Evolutionary conservation across 345 rosid species (phyloP).

Genomic region (Luvunga scandens): DNA sequence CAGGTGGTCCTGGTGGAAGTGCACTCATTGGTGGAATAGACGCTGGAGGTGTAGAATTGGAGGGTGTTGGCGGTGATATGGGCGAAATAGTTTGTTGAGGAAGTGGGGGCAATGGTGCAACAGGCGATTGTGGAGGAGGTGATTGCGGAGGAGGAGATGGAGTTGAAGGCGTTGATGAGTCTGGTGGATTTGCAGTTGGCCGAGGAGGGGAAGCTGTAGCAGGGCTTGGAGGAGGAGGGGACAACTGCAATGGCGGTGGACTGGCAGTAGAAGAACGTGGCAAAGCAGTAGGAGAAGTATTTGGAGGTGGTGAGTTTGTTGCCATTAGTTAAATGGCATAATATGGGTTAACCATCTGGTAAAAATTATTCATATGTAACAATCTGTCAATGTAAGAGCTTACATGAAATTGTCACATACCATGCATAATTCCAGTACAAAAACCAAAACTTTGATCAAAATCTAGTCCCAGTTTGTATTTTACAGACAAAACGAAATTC

Average conservation of each 20-base stretch:
- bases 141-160: conserved; percentile 25
- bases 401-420: background rate
- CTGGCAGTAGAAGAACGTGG: conserved; percentile 35
- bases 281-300: conserved; percentile 44
- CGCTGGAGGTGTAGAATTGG: conserved; percentile 2
- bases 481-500: conserved; percentile 13
- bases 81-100: conserved; percentile 28
- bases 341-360: background rate
- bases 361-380: conserved; percentile 17
- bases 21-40: conserved; percentile 11
- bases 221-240: conserved; percentile 14
- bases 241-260: conserved; percentile 28
- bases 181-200: conserved; percentile 36
- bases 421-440: background rate
- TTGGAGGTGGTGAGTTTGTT: conserved; percentile 51
- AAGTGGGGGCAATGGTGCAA: conserved; percentile 23
- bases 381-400: background rate
- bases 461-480: conserved; percentile 6
- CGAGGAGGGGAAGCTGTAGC: conserved; percentile 24
- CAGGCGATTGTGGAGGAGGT: conserved; percentile 21
- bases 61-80: conserved; percentile 19
- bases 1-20: conserved; percentile 15
- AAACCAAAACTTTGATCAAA: conserved; percentile 9
- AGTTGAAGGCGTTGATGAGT: conserved; percentile 29
- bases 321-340: conserved; percentile 49